Conservation (phyloP, 139 green algal species). For the Desmodesmus armatus region DNA sequence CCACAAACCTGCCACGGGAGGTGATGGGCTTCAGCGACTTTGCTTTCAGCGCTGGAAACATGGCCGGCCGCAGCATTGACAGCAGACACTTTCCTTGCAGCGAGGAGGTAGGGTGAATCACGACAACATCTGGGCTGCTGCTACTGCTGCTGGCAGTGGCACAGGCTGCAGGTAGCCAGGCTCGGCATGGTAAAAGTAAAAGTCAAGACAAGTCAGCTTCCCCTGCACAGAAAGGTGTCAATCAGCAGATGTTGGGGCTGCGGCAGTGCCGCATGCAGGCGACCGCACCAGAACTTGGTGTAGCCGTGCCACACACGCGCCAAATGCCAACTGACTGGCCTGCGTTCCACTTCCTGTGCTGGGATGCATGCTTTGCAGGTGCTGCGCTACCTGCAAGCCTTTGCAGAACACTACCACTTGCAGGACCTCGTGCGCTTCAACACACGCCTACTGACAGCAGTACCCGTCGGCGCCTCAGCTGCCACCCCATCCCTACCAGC, state of each 20-base stretch:
- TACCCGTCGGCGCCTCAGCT: no score
- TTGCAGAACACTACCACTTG: constrained; percentile 60
- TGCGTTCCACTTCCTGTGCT: not conserved
- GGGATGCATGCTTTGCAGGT: constrained; percentile 41
- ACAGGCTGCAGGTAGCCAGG: not conserved
- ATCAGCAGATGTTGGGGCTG: not conserved
- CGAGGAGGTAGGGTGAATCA: constrained; percentile 61
- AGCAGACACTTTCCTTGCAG: constrained; percentile 62
- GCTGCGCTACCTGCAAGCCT: constrained; percentile 68
- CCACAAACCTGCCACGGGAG: constrained; percentile 85
- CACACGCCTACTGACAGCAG: constrained; percentile 50
- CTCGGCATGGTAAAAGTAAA: not conserved
- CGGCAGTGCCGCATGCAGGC: not conserved
- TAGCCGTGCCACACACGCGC: not conserved
- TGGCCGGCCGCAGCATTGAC: constrained; percentile 57
- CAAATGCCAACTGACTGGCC: constrained; percentile 1
- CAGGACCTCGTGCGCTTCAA: constrained; percentile 46
- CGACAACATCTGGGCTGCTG: no score
- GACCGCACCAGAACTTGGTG: not conserved
- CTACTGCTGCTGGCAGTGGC: not conserved
- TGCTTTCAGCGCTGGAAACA: constrained; percentile 62
- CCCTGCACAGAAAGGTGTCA: no score
- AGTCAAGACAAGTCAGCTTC: no score
- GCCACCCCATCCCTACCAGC: no score
- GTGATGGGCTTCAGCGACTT: constrained; percentile 83